Base-by-base conservation (phyloP, 2,329 filamentous ascomycete species). In the Cordyceps sp. region DNA sequence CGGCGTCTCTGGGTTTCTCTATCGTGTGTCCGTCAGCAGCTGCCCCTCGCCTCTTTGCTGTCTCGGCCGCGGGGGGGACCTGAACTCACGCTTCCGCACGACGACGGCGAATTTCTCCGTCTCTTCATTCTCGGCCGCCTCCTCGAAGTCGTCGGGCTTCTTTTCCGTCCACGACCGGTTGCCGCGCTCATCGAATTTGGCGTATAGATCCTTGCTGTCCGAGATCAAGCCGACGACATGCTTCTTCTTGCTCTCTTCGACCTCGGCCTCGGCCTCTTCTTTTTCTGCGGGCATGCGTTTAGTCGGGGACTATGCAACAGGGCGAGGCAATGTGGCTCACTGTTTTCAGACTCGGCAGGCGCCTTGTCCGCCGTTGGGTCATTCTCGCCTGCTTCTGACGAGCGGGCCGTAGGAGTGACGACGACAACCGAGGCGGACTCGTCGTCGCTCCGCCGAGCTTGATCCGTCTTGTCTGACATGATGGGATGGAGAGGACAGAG, bases 41-140 rank as follows among this genome's bases (percentile, higher is more conserved):
- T n/a, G n/a, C n/a, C n/a, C n/a, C n/a, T n/a, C n/a, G n/a, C n/a
- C n/a, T n/a, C n/a, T n/a, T n/a, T n/a, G n/a, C n/a, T n/a, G n/a
- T n/a, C n/a, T n/a, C n/a, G n/a, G n/a, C n/a, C n/a, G n/a, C n/a
- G n/a, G n/a, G n/a, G n/a, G n/a, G n/a, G n/a, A n/a, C n/a, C n/a
- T n/a, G n/a, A n/a, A 41, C 46, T 34, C 35, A 47, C 47, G 44
- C 44, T 77, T 69, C 28, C 71, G 65, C 1, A 73, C 61, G 19
- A 77, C 53, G 30, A 76, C 55, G 2, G 73, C 73, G 44, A 65
- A 78, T 39, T 69, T 70, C 23, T 64, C 63, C 2, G 70, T 76
- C 40, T 72, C 62, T 14, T 66, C 63, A 39, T 74, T 70, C 44
- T 78, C 73, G 5, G 64, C 69, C 0, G 69, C 62, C 32, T 67